Conservation (phyloP, 2,329 filamentous ascomycete genomes). For the Paraconiothyrium brasiliense region DNA sequence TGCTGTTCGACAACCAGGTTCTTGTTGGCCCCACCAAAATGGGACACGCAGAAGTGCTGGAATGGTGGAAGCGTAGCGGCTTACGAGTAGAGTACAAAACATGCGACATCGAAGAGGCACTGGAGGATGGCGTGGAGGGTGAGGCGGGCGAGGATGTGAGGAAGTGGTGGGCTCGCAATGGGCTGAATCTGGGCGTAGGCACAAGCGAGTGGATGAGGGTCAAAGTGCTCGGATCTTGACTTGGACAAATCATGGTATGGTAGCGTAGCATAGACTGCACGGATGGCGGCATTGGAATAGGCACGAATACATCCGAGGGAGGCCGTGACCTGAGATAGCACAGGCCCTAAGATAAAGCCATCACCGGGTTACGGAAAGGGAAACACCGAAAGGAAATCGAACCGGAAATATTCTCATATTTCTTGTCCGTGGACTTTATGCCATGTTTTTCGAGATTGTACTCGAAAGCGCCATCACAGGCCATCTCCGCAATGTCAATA, state of each 20-base stretch:
- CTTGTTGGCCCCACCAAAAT: conserved; percentile 88
- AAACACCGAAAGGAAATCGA: no score
- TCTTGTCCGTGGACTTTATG: not conserved
- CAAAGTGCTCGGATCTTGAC: conserved; percentile 66
- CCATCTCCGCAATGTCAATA: conserved; percentile 12
- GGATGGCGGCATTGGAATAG: not conserved
- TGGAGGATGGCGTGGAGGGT: conserved; percentile 82
- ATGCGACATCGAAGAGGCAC: conserved; percentile 92
- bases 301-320: not conserved
- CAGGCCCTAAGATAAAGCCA: not conserved
- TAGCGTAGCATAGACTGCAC: not conserved
- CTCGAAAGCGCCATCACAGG: not conserved
- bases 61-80: conserved; percentile 88
- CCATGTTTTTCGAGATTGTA: not conserved
- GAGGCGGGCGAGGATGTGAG: conserved; percentile 75
- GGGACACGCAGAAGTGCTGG: conserved; percentile 82
- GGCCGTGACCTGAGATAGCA: not conserved
- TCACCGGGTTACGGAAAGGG: no score
- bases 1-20: conserved; percentile 84
- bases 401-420: not conserved
- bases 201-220: conserved; percentile 92
- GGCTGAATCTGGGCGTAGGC: conserved; percentile 80
- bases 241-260: not conserved
- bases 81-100: conserved; percentile 90
- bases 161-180: conserved; percentile 88